Conservation (phyloP, 257 asterid genomes). For the Capsicum chinense region DNA sequence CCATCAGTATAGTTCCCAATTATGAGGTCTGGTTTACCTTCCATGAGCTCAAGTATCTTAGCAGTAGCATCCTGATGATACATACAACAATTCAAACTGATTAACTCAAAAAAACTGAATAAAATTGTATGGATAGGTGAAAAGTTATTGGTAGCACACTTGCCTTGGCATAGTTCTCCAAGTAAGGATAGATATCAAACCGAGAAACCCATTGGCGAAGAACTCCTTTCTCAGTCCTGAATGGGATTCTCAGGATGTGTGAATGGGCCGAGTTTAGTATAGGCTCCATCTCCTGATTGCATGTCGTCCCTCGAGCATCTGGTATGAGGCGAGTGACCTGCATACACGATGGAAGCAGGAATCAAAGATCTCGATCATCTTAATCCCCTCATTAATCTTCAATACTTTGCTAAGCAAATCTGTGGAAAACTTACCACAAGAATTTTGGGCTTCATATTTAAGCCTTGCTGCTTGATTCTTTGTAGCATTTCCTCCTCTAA, state of each 20-base stretch:
- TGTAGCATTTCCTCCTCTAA: constrained; percentile 71
- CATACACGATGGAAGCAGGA: constrained; percentile 18
- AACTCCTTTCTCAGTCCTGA: constrained; percentile 66
- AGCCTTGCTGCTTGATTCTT: constrained; percentile 74
- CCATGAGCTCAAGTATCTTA: constrained; percentile 71
- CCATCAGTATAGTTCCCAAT: constrained; percentile 91
- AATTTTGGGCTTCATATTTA: constrained; percentile 72
- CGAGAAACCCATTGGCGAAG: constrained; percentile 81
- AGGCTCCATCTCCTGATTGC: constrained; percentile 77
- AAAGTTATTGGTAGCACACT: constrained; percentile 22
- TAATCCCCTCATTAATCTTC: background rate
- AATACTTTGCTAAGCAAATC: background rate
- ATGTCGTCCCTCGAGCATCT: constrained; percentile 76
- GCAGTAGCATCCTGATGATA: constrained; percentile 63
- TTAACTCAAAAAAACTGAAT: background rate
- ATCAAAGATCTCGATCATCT: constrained; percentile 24
- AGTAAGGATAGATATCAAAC: constrained; percentile 75
- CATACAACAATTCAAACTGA: constrained; percentile 5
- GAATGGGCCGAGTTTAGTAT: constrained; percentile 62
- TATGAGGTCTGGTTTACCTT: constrained; percentile 82
- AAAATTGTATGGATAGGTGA: background rate
- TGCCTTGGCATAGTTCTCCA: constrained; percentile 70
- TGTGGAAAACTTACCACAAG: constrained; percentile 57
- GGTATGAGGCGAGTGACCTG: constrained; percentile 84
- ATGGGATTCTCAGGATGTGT: constrained; percentile 78